These are phyloP conservation scores for Nidularia pulvinata DNA, from an alignment of 768 basidiomycete genomes.

Conservation along the genomic window DNA sequence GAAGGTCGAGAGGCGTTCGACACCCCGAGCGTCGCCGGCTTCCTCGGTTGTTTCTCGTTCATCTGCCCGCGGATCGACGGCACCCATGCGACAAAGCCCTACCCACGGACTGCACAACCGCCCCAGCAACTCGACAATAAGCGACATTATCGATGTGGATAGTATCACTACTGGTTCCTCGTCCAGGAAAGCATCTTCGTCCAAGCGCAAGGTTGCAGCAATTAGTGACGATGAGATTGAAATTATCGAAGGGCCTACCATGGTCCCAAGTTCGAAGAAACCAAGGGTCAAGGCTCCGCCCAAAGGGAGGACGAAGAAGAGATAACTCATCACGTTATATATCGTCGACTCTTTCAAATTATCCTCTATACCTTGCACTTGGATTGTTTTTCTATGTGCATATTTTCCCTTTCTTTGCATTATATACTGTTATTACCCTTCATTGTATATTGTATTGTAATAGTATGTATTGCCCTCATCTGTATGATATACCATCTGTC, in stretches of 20 bases:
- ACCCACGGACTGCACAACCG: constrained; percentile 33
- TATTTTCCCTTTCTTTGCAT: too few relatives aligned
- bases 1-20: constrained; percentile 17
- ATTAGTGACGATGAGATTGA: constrained; percentile 57
- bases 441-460: too few relatives aligned
- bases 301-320: constrained; percentile 42
- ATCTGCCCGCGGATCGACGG: constrained; percentile 46
- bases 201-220: constrained; percentile 51
- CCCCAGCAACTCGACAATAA: constrained; percentile 39
- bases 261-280: constrained; percentile 23
- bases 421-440: too few relatives aligned
- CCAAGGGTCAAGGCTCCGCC: constrained; percentile 29
- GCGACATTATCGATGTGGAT: constrained; percentile 44
- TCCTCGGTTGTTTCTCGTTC: constrained; percentile 40
- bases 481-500: too few relatives aligned
- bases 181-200: constrained; percentile 16
- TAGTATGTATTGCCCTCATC: too few relatives aligned
- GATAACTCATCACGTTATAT: too few relatives aligned
- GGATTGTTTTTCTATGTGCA: background rate
- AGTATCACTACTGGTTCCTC: constrained; percentile 19
- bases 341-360: background rate
- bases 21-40: constrained; percentile 36
- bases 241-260: constrained; percentile 44
- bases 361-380: background rate
- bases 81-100: constrained; percentile 57